Percentiles rank a stretch among this genome's conserved stretches.
These are phyloP conservation scores for Camelina laxa DNA, from an alignment of 345 rosid genomes.

Conservation along the genomic window DNA sequence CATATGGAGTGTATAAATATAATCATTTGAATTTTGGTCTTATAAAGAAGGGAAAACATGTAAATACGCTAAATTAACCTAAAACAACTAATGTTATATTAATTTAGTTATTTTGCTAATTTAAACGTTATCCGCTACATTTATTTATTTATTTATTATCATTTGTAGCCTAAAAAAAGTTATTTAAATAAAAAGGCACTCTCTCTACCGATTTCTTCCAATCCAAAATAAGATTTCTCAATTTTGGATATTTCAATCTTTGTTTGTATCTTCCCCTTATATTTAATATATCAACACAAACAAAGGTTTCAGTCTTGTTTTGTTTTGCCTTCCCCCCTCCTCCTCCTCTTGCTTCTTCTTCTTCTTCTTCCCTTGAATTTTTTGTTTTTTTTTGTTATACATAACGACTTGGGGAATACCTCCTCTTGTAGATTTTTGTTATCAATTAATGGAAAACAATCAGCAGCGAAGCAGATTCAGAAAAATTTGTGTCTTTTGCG, in stretches of 20 bases:
- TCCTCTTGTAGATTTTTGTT: conserved; percentile 37
- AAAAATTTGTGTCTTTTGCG: conserved; percentile 91
- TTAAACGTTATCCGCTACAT: conserved; percentile 8
- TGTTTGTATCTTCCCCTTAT: conserved; percentile 20
- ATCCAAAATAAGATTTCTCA: conserved; percentile 12
- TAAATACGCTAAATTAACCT: background rate
- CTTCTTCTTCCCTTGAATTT: background rate
- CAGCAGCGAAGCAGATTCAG: conserved; percentile 58
- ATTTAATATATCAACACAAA: conserved; percentile 28
- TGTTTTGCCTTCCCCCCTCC: conserved; percentile 26
- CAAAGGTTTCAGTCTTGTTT: conserved; percentile 38
- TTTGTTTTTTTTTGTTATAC: background rate
- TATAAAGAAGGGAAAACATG: background rate
- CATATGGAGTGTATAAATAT: background rate
- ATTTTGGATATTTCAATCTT: conserved; percentile 26
- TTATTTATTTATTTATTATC: background rate
- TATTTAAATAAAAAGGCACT: conserved; percentile 1
- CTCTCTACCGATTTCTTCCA: conserved; percentile 10
- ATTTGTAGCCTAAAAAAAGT: background rate
- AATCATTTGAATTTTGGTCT: background rate
- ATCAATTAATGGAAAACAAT: conserved; percentile 58
- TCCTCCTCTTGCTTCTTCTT: background rate
- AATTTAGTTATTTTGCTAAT: background rate
- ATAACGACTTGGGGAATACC: conserved; percentile 25
- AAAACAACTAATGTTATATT: background rate